Evolutionary conservation across 139 green algal species (phyloP).

Genomic region (Spirogloea muscicola): DNA sequence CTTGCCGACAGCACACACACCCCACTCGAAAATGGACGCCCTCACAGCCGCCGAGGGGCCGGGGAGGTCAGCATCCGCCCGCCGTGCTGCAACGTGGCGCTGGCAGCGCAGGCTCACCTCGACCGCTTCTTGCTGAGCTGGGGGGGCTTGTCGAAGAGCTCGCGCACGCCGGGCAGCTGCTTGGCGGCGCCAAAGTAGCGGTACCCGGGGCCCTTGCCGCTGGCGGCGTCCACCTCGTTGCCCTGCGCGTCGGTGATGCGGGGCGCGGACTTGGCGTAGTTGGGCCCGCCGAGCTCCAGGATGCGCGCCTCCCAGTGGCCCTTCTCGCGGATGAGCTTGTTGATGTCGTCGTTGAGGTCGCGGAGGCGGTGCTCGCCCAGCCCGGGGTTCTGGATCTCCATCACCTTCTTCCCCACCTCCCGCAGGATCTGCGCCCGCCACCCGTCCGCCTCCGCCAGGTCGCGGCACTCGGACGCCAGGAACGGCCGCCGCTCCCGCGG

Average conservation of each 20-base stretch:
- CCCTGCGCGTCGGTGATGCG: conserved; percentile 54
- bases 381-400: conserved; percentile 99
- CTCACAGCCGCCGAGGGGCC: too few relatives aligned
- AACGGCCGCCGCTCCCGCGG: conserved; percentile 76
- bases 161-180: conserved; percentile 61
- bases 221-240: conserved; percentile 20
- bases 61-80: too few relatives aligned
- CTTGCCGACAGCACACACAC: too few relatives aligned
- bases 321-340: conserved; percentile 98
- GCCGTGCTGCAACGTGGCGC: too few relatives aligned
- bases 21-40: too few relatives aligned
- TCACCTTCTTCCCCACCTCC: conserved; percentile 94
- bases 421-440: conserved; percentile 94
- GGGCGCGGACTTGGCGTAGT: conserved; percentile 78
- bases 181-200: conserved; percentile 99
- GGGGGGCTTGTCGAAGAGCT: conserved; percentile 85
- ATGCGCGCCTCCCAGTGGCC: conserved; percentile 95
- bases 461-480: conserved; percentile 81
- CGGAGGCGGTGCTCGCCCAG: conserved; percentile 93
- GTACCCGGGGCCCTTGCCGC: conserved; percentile 64
- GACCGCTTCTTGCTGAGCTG: conserved; percentile 49
- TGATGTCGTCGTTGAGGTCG: conserved; percentile 99
- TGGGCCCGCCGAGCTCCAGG: conserved; percentile 88
- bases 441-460: conserved; percentile 90
- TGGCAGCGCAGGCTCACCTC: too few relatives aligned